Conservation (phyloP, 176 grass and related monocot species). For the Alopecurus myosuroides region DNA sequence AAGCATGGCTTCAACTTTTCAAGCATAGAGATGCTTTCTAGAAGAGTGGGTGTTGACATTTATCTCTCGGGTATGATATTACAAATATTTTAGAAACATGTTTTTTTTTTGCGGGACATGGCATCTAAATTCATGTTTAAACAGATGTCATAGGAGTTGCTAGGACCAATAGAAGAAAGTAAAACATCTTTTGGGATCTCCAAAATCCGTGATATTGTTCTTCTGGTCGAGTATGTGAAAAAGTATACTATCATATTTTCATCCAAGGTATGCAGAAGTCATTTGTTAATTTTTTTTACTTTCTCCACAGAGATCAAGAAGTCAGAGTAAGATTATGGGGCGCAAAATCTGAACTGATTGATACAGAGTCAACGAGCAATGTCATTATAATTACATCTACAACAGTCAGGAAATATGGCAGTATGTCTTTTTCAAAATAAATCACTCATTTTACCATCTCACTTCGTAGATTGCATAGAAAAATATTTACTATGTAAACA, state of each 20-base stretch:
- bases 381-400: neutral
- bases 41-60: too few species aligned
- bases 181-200: neutral
- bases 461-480: neutral
- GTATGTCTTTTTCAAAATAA: neutral
- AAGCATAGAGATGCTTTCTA: too few species aligned
- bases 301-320: neutral
- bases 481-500: neutral
- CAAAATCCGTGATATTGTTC: neutral
- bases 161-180: neutral
- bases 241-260: neutral
- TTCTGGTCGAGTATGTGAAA: neutral
- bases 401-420: conserved; percentile 2
- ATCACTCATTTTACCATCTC: neutral
- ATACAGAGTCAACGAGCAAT: neutral
- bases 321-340: neutral
- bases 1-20: too few species aligned
- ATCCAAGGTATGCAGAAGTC: neutral
- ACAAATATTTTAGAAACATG: too few species aligned
- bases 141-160: too few species aligned
- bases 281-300: neutral
- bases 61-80: too few species aligned
- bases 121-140: too few species aligned
- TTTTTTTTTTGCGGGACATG: too few species aligned
- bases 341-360: too few species aligned